Conservation (phyloP, 805 yeast species). For the Ogataea haglerorum region DNA sequence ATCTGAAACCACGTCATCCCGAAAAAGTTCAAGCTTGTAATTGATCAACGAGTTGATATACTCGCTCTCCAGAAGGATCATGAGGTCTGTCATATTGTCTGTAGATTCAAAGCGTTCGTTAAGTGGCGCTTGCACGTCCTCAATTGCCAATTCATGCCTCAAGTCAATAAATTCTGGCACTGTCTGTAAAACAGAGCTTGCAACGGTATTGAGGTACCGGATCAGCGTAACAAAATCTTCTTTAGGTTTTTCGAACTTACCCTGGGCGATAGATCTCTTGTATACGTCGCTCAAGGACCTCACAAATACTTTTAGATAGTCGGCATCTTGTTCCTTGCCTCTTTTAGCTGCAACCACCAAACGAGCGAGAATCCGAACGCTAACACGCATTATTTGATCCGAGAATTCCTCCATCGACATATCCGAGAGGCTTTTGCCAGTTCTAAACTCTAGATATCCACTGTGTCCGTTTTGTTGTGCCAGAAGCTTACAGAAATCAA, state of each 20-base stretch:
- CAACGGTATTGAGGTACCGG: constrained; percentile 27
- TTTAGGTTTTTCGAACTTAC: constrained; percentile 3
- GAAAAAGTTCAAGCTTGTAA: constrained; percentile 10
- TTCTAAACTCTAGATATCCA: constrained; percentile 19
- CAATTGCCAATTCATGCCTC: constrained; percentile 19
- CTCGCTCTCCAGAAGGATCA: constrained; percentile 20
- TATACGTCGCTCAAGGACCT: constrained; percentile 18
- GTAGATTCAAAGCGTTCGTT: constrained; percentile 25
- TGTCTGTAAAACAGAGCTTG: constrained; percentile 11
- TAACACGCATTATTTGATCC: constrained; percentile 17
- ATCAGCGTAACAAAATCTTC: constrained; percentile 21
- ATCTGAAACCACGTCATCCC: constrained; percentile 16
- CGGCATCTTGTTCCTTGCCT: background rate
- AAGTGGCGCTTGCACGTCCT: constrained; percentile 21
- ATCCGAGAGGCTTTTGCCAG: constrained; percentile 20
- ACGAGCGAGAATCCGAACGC: constrained; percentile 22
- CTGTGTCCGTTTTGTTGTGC: constrained; percentile 8
- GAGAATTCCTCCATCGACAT: constrained; percentile 17
- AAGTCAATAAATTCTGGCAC: constrained; percentile 21
- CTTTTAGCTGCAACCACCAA: constrained; percentile 17
- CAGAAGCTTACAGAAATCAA: constrained; percentile 15
- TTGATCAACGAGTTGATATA: constrained; percentile 20
- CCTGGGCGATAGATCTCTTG: constrained; percentile 9
- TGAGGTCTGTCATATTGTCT: constrained; percentile 21
- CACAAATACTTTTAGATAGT: constrained; percentile 14